A percentile compares a stretch with the other conserved stretches of the same genome.
Conservation (phyloP, 1,284 basidiomycete species). For the Grifola frondosa region DNA sequence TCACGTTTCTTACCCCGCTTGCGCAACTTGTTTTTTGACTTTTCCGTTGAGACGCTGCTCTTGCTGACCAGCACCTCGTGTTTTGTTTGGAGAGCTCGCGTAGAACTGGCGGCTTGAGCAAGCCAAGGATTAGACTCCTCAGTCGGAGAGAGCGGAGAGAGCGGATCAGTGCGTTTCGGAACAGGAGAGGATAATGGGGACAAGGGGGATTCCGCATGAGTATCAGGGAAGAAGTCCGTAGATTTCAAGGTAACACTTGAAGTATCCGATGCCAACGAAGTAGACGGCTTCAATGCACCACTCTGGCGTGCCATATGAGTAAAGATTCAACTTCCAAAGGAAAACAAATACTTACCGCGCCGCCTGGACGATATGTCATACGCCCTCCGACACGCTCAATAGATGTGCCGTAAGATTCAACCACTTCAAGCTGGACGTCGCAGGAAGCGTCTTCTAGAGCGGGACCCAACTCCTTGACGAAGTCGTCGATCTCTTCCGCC, state of each 20-base stretch:
- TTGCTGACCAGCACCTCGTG: constrained; percentile 71
- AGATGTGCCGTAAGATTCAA: constrained; percentile 33
- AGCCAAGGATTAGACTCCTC: constrained; percentile 72
- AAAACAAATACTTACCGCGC: constrained; percentile 33
- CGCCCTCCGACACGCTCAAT: constrained; percentile 60
- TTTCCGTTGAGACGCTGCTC: constrained; percentile 55
- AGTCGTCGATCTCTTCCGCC: constrained; percentile 66
- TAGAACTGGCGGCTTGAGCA: constrained; percentile 33
- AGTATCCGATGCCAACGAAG: constrained; percentile 58
- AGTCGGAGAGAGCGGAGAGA: constrained; percentile 23
- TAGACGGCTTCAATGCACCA: constrained; percentile 32
- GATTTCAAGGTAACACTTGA: constrained; percentile 71
- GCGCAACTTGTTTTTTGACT: constrained; percentile 68
- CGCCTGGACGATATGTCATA: constrained; percentile 53
- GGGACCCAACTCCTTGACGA: constrained; percentile 64
- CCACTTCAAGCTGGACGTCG: constrained; percentile 34
- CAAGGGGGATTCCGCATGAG: constrained; percentile 23
- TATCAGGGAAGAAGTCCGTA: constrained; percentile 47
- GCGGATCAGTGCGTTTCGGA: constrained; percentile 12
- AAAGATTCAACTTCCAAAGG: neutral
- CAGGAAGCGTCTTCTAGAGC: constrained; percentile 34
- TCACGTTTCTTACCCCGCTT: constrained; percentile 58
- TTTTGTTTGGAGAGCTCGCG: constrained; percentile 52
- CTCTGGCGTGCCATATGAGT: constrained; percentile 1
- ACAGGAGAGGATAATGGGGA: constrained; percentile 16